Evolutionary conservation across 352 stramenopile genomes (phyloP).

Genomic region (Globisporangium parvum): DNA sequence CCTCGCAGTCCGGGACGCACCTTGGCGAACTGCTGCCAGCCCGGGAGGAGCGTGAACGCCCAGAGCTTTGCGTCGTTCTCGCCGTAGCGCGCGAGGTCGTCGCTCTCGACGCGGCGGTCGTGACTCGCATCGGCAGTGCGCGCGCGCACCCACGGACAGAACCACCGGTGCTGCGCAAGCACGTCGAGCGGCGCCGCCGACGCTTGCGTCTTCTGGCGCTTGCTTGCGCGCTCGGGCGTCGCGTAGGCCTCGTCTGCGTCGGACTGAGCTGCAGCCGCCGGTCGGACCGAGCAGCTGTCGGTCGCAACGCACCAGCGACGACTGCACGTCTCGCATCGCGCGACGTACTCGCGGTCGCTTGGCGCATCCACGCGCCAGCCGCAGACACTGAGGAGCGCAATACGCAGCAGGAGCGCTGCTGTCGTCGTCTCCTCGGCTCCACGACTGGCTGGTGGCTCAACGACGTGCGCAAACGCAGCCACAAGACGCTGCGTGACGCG

Average conservation of each 20-base stretch:
- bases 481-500: slow-evolving; percentile 1
- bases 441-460: slow-evolving; percentile 1
- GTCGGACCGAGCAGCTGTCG: not conserved
- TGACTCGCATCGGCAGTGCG: slow-evolving; percentile 3
- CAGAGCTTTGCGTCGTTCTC: slow-evolving; percentile 13
- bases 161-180: slow-evolving; percentile 40
- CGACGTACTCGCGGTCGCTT: slow-evolving; percentile 1
- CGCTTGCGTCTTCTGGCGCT: slow-evolving; percentile 21
- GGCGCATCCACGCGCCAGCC: slow-evolving; percentile 32
- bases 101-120: slow-evolving; percentile 4
- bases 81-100: slow-evolving; percentile 8
- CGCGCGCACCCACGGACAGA: slow-evolving; percentile 47
- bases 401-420: slow-evolving; percentile 17
- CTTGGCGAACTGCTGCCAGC: slow-evolving; percentile 25
- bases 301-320: slow-evolving; percentile 23
- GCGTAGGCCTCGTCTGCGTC: slow-evolving; percentile 14
- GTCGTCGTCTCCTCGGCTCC: not conserved
- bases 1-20: slow-evolving; percentile 4
- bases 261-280: not conserved
- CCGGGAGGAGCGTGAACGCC: slow-evolving; percentile 20
- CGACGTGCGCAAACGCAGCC: slow-evolving; percentile 1
- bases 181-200: slow-evolving; percentile 11
- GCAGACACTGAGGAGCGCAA: slow-evolving; percentile 25
- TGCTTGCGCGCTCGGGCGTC: slow-evolving; percentile 12
- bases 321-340: slow-evolving; percentile 41